Base-by-base conservation (phyloP, 2,329 filamentous ascomycete genomes). In the Penicillium paneum region DNA sequence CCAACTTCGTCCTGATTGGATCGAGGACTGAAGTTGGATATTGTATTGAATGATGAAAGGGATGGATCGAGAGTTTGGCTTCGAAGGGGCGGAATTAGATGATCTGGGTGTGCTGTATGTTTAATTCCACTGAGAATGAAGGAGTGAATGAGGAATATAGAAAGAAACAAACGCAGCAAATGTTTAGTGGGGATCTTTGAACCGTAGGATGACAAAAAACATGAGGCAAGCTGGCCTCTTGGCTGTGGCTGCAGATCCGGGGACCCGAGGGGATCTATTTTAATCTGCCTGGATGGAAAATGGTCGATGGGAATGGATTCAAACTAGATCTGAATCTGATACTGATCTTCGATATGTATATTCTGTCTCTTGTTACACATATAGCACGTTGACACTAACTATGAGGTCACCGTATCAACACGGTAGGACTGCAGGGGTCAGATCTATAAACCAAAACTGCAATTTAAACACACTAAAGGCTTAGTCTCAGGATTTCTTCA, bases 61-160 rank as follows among this genome's bases (percentile, higher is more conserved):
- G 29, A 47, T 52, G 43, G 29, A 24, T 15, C 8, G 38, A 50
- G 21, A 42, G 50, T 38, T 46, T 13, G 11, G 35, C 8, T 52
- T 39, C 6, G 19, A 40, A 31, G 28, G 29, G 29, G 17, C 21
- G 29, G 24, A 19, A 21, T 31, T 13, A 39, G 39, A 50, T 43
- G 36, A 28, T 26, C 46, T 13, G 39, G n/a, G 12, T 41, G 3
- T 28, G 8, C 24, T 41, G 39, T 41, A 41, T 41, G 21, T 28
- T 41, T 28, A n/a, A 28, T 26, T 12, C 5, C 39, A 28, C 21
- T 1, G 31, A 49, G 34, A 49, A 26, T 43, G 24, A 54, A 54
- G 44, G 42, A 57, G 42, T 59, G 58, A 47, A 64, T 62, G 54
- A 57, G 47, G 52, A 48, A 50, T 31, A n/a, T 43, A 31, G 31